A percentile compares a stretch with the other conserved stretches of the same genome.
phyloP scores from a whole-genome alignment of 768 basidiomycete genomes.

The Gloeopeniophorella convolvens region DNA sequence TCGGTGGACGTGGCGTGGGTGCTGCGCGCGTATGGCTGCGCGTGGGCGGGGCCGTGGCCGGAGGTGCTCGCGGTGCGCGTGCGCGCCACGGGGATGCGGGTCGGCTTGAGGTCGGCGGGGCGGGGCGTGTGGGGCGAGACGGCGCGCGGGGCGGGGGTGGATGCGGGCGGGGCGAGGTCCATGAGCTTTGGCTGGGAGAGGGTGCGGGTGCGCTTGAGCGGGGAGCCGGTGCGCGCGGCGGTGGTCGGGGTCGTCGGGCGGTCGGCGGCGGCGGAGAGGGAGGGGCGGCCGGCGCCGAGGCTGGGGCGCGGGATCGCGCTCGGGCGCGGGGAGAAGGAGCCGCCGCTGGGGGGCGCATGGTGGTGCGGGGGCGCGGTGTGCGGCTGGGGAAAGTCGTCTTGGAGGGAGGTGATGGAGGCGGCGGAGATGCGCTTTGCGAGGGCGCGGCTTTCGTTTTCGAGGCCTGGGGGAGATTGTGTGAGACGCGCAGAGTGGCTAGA shows the following conservation, averaged over 20 bases:
- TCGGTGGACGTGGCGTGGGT: too few species aligned
- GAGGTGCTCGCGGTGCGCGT: conserved; percentile 37
- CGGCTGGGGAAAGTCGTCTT: conserved; percentile 32
- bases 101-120: conserved; percentile 31
- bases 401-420: conserved; percentile 54
- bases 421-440: conserved; percentile 72
- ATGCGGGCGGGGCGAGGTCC: conserved; percentile 35
- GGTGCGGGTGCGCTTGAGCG: conserved; percentile 50
- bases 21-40: too few species aligned
- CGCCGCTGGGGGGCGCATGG: conserved; percentile 21
- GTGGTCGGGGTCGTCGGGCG: conserved; percentile 13
- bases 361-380: conserved; percentile 21
- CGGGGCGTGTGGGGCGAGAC: conserved; percentile 30
- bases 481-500: conserved; percentile 14
- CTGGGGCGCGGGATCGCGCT: conserved; percentile 46
- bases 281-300: conserved; percentile 32
- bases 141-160: conserved; percentile 21
- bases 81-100: conserved; percentile 45
- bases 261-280: conserved; percentile 24
- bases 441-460: conserved; percentile 75
- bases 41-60: conserved; percentile 28
- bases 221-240: conserved; percentile 16
- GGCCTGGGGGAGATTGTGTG: conserved; percentile 50
- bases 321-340: conserved; percentile 29
- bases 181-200: conserved; percentile 54